Evolutionary conservation across 495 filamentous ascomycete species (phyloP), one percentile per base, ranked within the genome.

Genomic region (Neurospora sp.): DNA sequence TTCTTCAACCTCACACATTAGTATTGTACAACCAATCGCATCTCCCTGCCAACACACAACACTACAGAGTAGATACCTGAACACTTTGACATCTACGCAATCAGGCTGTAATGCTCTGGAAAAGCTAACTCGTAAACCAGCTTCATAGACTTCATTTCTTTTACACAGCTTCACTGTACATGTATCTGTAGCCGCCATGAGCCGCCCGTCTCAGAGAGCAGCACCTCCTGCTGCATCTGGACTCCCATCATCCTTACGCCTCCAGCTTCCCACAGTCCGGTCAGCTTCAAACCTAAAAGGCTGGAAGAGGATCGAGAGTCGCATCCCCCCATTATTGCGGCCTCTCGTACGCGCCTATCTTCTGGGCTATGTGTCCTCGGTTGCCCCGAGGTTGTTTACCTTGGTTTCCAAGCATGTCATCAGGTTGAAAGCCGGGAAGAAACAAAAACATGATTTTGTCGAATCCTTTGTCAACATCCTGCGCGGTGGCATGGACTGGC

Each of bases 261-360:
- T 38, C 11, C 22, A 59, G 71, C 65, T 31, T 71, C 37, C 68
- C 10, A 10, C 38, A 14, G 38, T 38, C 11, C 41, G 4, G 70
- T 20, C 44, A 74, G 38, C 75, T 73, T 72, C 70, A 69, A 22
- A 41, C 39, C 18, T 20, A 38, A 76, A 69, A 38, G 74, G 61
- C 61, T 72, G 74, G 68, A 75, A 70, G 72, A 78, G 72, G 71
- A 80, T 82, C 76, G 80, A 84, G 44, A 73, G 74, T 9, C 69
- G 69, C 42, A 79, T 86, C 18, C 84, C 84, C 16, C 82, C 83
- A 11, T 9, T 82, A 39, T 77, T 88, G 27, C 81, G 82, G 75
- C 93, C 93, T 22, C 84, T 93, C 71, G 78, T 93, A 68, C 89
- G 89, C 70, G 93, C 93, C 69, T 96, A 93, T 80, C 81, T 88